These are phyloP conservation scores for Skeletonema costatum DNA, from an alignment of 108 stramenopile genomes.

Conservation along the genomic window DNA sequence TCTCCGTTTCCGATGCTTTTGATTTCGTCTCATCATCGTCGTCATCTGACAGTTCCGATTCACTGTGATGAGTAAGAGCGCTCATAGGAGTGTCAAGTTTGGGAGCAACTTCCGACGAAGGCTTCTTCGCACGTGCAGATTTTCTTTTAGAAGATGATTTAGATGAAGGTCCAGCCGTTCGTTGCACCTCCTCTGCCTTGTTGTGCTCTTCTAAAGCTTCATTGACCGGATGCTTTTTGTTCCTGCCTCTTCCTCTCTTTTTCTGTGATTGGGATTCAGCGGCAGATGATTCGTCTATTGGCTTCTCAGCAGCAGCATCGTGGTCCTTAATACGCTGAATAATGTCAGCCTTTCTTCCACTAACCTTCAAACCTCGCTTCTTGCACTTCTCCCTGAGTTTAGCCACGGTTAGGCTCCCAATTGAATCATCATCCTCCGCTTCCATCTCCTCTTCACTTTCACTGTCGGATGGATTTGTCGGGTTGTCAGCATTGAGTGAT, in stretches of 20 bases:
- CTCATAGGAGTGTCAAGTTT: not conserved
- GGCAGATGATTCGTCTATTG: not conserved
- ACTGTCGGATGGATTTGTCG: not conserved
- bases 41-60: not conserved
- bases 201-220: not conserved
- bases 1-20: not conserved
- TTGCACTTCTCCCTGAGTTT: not conserved
- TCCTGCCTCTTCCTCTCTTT: constrained; percentile 4
- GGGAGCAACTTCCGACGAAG: not conserved
- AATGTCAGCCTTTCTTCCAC: not conserved
- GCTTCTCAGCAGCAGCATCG: not conserved
- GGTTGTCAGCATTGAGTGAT: not conserved
- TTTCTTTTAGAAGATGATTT: not conserved
- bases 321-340: not conserved
- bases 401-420: not conserved
- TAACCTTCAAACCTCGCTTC: not conserved
- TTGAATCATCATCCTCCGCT: not conserved
- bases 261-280: not conserved
- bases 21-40: not conserved
- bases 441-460: not conserved
- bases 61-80: not conserved
- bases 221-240: not conserved
- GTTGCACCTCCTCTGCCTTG: not conserved
- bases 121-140: not conserved
- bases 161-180: not conserved